Conservation (phyloP, 768 basidiomycete species). For the Phaffia tasmanica region DNA sequence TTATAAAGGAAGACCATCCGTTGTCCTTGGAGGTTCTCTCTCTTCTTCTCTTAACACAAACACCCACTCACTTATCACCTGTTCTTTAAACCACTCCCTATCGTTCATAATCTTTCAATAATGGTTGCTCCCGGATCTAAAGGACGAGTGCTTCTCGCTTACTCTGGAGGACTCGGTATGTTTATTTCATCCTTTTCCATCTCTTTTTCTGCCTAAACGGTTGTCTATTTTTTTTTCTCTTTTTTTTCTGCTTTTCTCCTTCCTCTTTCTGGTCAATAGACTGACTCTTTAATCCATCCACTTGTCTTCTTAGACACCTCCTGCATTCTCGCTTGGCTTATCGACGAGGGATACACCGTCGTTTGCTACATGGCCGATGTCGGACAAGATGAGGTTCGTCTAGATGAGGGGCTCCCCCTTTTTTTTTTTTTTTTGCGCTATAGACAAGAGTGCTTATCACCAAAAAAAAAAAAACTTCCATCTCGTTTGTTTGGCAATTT, state of each 20-base stretch:
- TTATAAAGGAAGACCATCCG: no score
- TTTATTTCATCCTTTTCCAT: constrained; percentile 26
- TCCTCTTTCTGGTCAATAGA: constrained; percentile 3
- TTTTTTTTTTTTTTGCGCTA: not conserved
- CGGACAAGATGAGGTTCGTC: constrained; percentile 37
- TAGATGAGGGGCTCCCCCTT: no score
- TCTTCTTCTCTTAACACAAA: no score
- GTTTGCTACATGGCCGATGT: constrained; percentile 63
- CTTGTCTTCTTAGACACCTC: constrained; percentile 63
- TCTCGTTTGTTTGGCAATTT: constrained; percentile 1
- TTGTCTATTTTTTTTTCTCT: not conserved
- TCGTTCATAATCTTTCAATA: constrained; percentile 11
- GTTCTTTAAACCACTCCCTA: not conserved
- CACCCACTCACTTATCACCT: not conserved
- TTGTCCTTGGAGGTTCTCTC: no score
- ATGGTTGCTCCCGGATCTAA: constrained; percentile 34
- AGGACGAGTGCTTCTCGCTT: constrained; percentile 89
- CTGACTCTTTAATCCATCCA: constrained; percentile 5
- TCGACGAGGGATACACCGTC: constrained; percentile 95
- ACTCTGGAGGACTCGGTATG: constrained; percentile 94
- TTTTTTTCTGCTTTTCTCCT: not conserved
- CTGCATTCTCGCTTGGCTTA: constrained; percentile 97
- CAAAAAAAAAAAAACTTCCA: not conserved
- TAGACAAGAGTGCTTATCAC: not conserved
- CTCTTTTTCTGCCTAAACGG: not conserved